Conservation (phyloP, 1,139 yeast species). For the Hyphopichia burtonii region DNA sequence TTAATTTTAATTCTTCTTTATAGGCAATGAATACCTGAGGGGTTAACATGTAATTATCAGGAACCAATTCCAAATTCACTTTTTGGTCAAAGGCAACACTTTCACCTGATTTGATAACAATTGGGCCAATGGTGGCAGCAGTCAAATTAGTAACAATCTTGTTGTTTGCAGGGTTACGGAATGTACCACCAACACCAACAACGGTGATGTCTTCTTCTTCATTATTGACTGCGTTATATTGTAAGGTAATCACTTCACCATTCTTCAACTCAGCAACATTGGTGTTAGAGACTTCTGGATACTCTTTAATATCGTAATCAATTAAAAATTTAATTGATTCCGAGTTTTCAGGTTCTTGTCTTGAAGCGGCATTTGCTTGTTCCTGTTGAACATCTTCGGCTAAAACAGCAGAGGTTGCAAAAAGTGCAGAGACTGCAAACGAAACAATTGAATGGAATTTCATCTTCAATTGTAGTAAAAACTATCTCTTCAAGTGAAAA, state of each 20-base stretch:
- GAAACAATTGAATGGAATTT: background rate
- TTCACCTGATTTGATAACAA: slow-evolving; percentile 51
- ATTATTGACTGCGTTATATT: slow-evolving; percentile 54
- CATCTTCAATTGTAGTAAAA: background rate
- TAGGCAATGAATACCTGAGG: slow-evolving; percentile 60
- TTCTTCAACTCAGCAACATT: slow-evolving; percentile 46
- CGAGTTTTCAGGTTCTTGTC: slow-evolving; percentile 12
- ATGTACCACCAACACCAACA: slow-evolving; percentile 74
- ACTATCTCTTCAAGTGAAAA: background rate
- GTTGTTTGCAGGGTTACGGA: slow-evolving; percentile 56
- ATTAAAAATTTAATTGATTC: slow-evolving; percentile 31
- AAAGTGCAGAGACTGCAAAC: background rate
- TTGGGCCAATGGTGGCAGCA: slow-evolving; percentile 63
- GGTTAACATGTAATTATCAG: slow-evolving; percentile 57
- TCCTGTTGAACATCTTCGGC: slow-evolving; percentile 3
- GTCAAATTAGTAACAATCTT: slow-evolving; percentile 60
- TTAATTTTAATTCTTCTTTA: slow-evolving; percentile 52
- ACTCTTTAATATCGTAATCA: slow-evolving; percentile 42
- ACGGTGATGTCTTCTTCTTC: slow-evolving; percentile 54
- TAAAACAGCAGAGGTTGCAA: background rate
- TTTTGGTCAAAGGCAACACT: slow-evolving; percentile 50
- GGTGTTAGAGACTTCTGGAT: slow-evolving; percentile 31
- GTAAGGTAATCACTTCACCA: slow-evolving; percentile 56
- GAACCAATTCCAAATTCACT: slow-evolving; percentile 54
- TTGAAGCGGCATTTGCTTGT: slow-evolving; percentile 18